A percentile compares a stretch with the other conserved stretches of the same genome.
phyloP scores from a whole-genome alignment of 2,329 filamentous ascomycete genomes.

The Epicoccum sorghinum region DNA sequence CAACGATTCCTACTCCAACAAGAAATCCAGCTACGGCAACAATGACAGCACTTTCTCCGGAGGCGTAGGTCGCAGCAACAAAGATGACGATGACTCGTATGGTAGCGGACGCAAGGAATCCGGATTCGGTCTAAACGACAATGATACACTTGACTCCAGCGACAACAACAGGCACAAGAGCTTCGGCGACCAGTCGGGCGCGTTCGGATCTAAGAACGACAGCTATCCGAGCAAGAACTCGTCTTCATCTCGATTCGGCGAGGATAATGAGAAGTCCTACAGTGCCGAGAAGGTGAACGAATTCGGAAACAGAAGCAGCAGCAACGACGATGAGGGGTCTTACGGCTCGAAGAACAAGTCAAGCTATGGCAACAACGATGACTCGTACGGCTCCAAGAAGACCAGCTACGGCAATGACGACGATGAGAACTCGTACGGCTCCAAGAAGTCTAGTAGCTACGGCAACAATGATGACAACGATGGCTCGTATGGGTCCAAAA shows the following conservation, averaged over 20 bases:
- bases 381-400: too few species aligned
- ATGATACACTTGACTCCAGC: constrained; percentile 14
- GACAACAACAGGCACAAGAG: constrained; percentile 6
- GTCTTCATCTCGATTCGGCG: background rate
- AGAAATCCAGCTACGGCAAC: constrained; percentile 9
- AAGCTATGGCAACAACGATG: background rate
- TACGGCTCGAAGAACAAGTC: too few species aligned
- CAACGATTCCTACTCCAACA: constrained; percentile 7
- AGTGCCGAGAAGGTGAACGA: too few species aligned
- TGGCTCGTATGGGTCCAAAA: constrained; percentile 1
- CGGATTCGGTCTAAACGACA: constrained; percentile 7
- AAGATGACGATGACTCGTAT: constrained; percentile 3
- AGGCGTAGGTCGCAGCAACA: constrained; percentile 10
- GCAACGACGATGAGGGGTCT: too few species aligned
- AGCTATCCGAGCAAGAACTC: background rate
- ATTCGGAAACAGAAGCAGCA: background rate
- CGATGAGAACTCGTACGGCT: too few species aligned
- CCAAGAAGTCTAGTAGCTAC: background rate
- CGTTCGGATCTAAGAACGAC: constrained; percentile 13
- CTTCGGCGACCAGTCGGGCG: constrained; percentile 12
- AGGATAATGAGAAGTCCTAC: too few species aligned
- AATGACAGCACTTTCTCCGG: constrained; percentile 1
- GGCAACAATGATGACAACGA: background rate
- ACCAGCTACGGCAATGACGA: background rate
- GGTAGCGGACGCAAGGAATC: constrained; percentile 6